Evolutionary conservation across 805 yeast species (phyloP), one percentile per base, ranked within the genome.

Genomic region (Kuraishia piskuri): DNA sequence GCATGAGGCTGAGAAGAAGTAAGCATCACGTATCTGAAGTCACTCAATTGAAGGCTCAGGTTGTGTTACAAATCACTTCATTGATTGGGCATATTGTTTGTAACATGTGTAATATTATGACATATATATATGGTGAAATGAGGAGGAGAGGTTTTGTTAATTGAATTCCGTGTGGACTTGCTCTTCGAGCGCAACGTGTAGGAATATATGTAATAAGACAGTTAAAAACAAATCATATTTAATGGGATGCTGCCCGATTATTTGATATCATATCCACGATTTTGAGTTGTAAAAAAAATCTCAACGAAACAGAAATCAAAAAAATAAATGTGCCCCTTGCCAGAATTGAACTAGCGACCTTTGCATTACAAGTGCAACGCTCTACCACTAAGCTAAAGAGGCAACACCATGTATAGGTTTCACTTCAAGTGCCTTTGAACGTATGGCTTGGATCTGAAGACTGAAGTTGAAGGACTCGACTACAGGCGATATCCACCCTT

Each of bases 281-380:
- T n/a, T n/a, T n/a, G n/a, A n/a, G n/a, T n/a, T n/a, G n/a, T n/a
- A 6, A 25, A 7, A 10, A 25, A 25, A 25, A 25, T 25, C 31
- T 25, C 10, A 7, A 10, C 10, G 31, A 25, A 31, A n/a, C 40
- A 31, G 14, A 31, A 31, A 25, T 25, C 23, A 17, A 21, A 40
- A 52, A 56, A 65, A 69, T 68, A 59, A 53, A 60, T 55, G 37
- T 82, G 89, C 89, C 89, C 72, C 80, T 79, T 84, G 87, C 86
- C 89, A 83, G 90, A 83, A 82, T 84, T 83, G 90, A 84, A 84
- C 90, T 85, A 84, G 89, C 90, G 92, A 86, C 90, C 92, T 86
- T 86, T 85, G 94, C 95, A 87, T 87, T 89, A 89, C 96, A 89
- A 89, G 96, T 89, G 96, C 96, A 86, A 87, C 96, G 96, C 96